Conservation (phyloP, 2,329 filamentous ascomycete genomes). For the Cyclaneusma minus region DNA sequence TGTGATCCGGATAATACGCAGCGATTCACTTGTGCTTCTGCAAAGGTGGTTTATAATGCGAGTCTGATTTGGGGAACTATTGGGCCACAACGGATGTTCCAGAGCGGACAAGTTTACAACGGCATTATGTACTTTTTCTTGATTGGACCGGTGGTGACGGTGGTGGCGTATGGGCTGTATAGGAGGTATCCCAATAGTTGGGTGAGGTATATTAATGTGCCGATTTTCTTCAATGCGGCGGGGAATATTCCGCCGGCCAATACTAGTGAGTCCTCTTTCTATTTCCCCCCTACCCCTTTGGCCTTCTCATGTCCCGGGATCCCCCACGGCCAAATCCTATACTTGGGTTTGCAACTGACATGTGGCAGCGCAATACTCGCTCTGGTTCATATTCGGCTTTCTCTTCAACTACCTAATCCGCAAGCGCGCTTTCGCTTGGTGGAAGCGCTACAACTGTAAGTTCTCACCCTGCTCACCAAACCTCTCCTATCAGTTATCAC, state of each 20-base stretch:
- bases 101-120: slow-evolving; percentile 43
- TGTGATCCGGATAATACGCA: slow-evolving; percentile 23
- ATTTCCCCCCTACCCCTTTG: no score
- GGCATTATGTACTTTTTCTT: slow-evolving; percentile 56
- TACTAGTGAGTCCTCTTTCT: slow-evolving; percentile 52
- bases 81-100: slow-evolving; percentile 48
- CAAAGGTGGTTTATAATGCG: slow-evolving; percentile 45
- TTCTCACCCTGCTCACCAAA: no score
- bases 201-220: slow-evolving; percentile 43
- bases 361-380: no score
- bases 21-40: slow-evolving; percentile 48
- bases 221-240: slow-evolving; percentile 15
- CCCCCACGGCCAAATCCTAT: no score
- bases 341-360: no score
- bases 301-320: no score
- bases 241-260: slow-evolving; percentile 36
- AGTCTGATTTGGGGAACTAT: slow-evolving; percentile 55
- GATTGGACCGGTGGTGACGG: slow-evolving; percentile 28
- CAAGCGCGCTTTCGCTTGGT: slow-evolving; percentile 50
- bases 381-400: no score
- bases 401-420: slow-evolving; percentile 56
- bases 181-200: slow-evolving; percentile 44
- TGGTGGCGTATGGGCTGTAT: no score
- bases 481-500: no score
- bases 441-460: slow-evolving; percentile 39